These are phyloP conservation scores for Paramecium tetraurelia DNA, from an alignment of 73 alveolate species.

Conservation along the genomic window DNA sequence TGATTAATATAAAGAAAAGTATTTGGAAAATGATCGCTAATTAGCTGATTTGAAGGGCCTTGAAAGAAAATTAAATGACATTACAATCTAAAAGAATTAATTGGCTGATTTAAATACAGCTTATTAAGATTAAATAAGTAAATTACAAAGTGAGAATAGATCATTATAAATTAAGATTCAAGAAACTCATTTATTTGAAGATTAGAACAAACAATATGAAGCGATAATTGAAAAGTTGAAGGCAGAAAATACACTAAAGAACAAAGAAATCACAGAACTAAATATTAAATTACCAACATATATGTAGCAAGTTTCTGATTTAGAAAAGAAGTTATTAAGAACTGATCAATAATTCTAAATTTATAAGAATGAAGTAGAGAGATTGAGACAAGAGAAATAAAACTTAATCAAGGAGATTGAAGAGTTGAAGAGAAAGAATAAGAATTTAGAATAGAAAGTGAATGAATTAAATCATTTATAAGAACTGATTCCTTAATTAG, in stretches of 20 bases:
- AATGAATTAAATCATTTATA: neutral
- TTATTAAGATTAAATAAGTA: neutral
- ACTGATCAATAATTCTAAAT: neutral
- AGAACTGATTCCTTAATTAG: conserved; percentile 11
- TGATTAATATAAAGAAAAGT: neutral
- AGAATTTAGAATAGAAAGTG: neutral
- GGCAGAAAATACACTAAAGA: conserved; percentile 1
- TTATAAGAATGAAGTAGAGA: conserved; percentile 9
- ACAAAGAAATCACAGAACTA: conserved; percentile 17
- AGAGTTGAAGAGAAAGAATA: neutral
- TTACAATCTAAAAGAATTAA: neutral
- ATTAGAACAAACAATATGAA: neutral
- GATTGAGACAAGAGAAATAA: neutral
- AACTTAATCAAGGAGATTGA: neutral
- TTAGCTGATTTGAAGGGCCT: neutral
- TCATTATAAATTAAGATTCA: neutral
- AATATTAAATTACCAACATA: neutral
- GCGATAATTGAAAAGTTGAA: neutral
- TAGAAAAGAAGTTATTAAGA: neutral
- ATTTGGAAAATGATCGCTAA: conserved; percentile 5
- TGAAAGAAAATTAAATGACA: neutral
- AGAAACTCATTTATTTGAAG: neutral
- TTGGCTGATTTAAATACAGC: neutral
- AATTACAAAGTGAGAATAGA: neutral
- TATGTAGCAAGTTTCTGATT: neutral